Evolutionary conservation across 2,329 filamentous ascomycete species (phyloP).

Genomic region (Aspergillus cejpii): DNA sequence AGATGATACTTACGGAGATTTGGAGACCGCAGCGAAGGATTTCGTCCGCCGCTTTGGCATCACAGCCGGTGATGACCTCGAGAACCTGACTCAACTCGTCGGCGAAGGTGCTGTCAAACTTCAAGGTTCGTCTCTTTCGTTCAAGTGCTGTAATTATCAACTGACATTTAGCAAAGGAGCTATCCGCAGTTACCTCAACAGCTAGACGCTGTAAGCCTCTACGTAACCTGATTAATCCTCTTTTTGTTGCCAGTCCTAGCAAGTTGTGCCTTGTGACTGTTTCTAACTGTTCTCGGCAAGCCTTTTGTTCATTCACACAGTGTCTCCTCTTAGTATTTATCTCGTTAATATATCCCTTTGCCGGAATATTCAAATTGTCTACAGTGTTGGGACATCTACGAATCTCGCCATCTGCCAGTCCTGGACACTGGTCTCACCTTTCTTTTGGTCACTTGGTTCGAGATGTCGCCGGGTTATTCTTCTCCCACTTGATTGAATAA

Average conservation of each 20-base stretch:
- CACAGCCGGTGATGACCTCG: slow-evolving; percentile 89
- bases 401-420: no score
- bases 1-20: slow-evolving; percentile 76
- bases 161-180: slow-evolving; percentile 33
- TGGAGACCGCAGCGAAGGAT: slow-evolving; percentile 91
- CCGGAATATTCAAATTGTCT: not conserved
- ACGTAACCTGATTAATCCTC: slow-evolving; percentile 8
- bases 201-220: slow-evolving; percentile 26
- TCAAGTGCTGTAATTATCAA: slow-evolving; percentile 6
- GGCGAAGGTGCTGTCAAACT: slow-evolving; percentile 80
- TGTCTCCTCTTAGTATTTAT: not conserved
- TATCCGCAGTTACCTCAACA: slow-evolving; percentile 46
- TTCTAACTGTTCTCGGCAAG: not conserved
- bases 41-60: slow-evolving; percentile 93
- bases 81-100: slow-evolving; percentile 75
- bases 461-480: no score
- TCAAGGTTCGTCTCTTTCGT: slow-evolving; percentile 53
- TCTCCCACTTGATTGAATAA: no score
- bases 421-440: no score
- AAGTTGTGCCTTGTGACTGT: not conserved
- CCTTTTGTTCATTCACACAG: not conserved
- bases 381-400: not conserved
- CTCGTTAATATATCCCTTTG: not conserved
- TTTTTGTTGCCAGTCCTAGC: not conserved
- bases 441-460: no score